Percentiles rank a stretch among this genome's conserved stretches.
Evolutionary conservation across 2,329 filamentous ascomycete species (phyloP).

Genomic region (Akanthomyces dipterigenus): DNA sequence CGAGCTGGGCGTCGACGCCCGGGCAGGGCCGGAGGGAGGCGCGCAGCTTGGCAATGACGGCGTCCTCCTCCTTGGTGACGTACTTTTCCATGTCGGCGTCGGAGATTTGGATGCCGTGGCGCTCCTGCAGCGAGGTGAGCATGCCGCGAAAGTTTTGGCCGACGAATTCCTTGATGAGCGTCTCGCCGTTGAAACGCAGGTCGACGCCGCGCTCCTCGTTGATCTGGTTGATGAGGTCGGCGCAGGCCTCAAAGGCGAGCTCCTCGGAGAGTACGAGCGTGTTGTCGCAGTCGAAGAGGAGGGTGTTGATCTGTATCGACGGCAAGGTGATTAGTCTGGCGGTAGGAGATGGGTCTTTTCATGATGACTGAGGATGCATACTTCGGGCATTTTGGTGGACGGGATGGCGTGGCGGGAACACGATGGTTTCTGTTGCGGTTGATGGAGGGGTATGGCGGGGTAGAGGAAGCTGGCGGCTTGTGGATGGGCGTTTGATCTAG

Average conservation of each 20-base stretch:
- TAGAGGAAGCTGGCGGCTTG: neutral
- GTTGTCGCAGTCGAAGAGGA: slow-evolving; percentile 80
- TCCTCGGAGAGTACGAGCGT: slow-evolving; percentile 89
- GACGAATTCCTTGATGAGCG: slow-evolving; percentile 80
- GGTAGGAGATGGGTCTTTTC: neutral
- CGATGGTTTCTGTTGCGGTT: neutral
- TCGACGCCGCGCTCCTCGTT: slow-evolving; percentile 57
- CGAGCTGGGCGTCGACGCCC: slow-evolving; percentile 61
- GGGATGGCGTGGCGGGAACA: neutral
- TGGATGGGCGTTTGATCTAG: too few species aligned
- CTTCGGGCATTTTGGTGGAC: slow-evolving; percentile 12
- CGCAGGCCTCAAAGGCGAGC: slow-evolving; percentile 85
- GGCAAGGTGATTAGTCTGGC: neutral
- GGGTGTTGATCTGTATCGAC: slow-evolving; percentile 48
- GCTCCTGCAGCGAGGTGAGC: slow-evolving; percentile 68
- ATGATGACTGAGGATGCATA: neutral
- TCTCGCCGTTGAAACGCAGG: slow-evolving; percentile 68
- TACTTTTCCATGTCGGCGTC: slow-evolving; percentile 65
- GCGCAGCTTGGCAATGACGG: slow-evolving; percentile 74
- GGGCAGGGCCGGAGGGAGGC: slow-evolving; percentile 60
- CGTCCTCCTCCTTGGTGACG: slow-evolving; percentile 71
- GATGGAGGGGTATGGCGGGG: neutral
- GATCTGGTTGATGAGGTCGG: slow-evolving; percentile 82
- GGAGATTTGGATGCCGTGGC: slow-evolving; percentile 65
- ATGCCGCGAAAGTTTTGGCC: slow-evolving; percentile 94